Evolutionary conservation across 768 basidiomycete species (phyloP).

Genomic region (Leccinum imitatum): DNA sequence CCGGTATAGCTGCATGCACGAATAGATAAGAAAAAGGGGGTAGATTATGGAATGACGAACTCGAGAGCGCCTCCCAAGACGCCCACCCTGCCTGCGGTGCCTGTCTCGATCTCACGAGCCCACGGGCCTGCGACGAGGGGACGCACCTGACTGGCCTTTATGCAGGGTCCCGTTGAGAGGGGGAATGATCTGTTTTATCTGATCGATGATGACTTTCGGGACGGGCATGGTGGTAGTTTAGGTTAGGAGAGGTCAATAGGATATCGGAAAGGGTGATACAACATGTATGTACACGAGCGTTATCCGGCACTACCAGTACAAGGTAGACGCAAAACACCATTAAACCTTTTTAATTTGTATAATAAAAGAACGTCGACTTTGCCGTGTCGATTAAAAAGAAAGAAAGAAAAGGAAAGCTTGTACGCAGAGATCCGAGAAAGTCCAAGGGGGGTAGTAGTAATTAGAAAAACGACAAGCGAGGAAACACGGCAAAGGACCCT

Average conservation of each 20-base stretch:
- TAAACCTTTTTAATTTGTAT: constrained; percentile 25
- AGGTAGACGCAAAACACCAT: constrained; percentile 22
- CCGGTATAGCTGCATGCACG: constrained; percentile 78
- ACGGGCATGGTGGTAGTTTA: constrained; percentile 51
- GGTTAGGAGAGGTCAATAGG: constrained; percentile 12
- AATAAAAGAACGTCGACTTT: constrained; percentile 15
- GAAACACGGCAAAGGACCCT: constrained; percentile 10
- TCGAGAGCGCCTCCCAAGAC: constrained; percentile 93
- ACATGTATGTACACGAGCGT: constrained; percentile 26
- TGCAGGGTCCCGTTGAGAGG: constrained; percentile 86
- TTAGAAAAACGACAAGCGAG: constrained; percentile 4
- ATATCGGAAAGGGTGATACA: constrained; percentile 27
- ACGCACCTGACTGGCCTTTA: constrained; percentile 90
- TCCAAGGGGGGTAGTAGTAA: constrained; percentile 32
- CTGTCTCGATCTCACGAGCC: constrained; percentile 3
- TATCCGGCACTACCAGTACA: constrained; percentile 12
- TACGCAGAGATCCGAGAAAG: constrained; percentile 20
- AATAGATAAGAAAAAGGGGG: background rate
- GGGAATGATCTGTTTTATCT: constrained; percentile 83
- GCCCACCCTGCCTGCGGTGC: constrained; percentile 72
- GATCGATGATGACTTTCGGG: constrained; percentile 58
- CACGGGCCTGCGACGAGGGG: background rate
- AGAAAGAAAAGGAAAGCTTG: background rate
- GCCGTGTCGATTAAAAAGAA: constrained; percentile 3
- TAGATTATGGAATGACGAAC: constrained; percentile 46